These are phyloP conservation scores for Suhomyces panamericanus DNA, from an alignment of 1,139 yeast species.

Conservation along the genomic window DNA sequence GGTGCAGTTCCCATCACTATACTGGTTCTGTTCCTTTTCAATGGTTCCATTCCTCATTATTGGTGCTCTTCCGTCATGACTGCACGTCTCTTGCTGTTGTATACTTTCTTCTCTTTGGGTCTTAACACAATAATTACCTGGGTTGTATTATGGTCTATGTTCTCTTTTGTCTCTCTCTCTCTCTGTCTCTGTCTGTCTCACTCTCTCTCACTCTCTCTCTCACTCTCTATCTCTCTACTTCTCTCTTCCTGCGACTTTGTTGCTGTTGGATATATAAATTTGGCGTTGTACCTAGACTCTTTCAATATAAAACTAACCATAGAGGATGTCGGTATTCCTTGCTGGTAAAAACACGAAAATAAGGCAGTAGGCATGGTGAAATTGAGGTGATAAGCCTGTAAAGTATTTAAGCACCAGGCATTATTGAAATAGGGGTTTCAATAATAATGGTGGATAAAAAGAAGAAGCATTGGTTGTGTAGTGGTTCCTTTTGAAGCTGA, in stretches of 20 bases:
- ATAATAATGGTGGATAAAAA: no score
- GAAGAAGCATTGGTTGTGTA: no score
- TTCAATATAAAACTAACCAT: slow-evolving; percentile 2
- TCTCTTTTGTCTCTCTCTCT: slow-evolving; percentile 1
- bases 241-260: slow-evolving; percentile 2
- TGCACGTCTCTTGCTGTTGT: slow-evolving; percentile 8
- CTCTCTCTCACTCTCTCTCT: no score
- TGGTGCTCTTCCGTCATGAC: slow-evolving; percentile 5
- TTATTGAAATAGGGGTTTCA: no score
- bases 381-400: no score
- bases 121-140: slow-evolving; percentile 8
- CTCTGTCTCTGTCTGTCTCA: neutral
- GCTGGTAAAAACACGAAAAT: no score
- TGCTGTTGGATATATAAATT: slow-evolving; percentile 4
- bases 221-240: slow-evolving; percentile 3
- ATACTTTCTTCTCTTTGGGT: slow-evolving; percentile 10
- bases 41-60: no score
- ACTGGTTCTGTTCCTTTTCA: no score
- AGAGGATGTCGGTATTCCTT: neutral
- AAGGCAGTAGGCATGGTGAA: no score
- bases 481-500: no score
- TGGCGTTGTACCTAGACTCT: slow-evolving; percentile 6
- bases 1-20: no score
- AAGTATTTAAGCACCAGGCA: no score
- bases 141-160: slow-evolving; percentile 11